phyloP scores from a whole-genome alignment of 2,329 filamentous ascomycete genomes.

The Fusarium avenaceum region DNA sequence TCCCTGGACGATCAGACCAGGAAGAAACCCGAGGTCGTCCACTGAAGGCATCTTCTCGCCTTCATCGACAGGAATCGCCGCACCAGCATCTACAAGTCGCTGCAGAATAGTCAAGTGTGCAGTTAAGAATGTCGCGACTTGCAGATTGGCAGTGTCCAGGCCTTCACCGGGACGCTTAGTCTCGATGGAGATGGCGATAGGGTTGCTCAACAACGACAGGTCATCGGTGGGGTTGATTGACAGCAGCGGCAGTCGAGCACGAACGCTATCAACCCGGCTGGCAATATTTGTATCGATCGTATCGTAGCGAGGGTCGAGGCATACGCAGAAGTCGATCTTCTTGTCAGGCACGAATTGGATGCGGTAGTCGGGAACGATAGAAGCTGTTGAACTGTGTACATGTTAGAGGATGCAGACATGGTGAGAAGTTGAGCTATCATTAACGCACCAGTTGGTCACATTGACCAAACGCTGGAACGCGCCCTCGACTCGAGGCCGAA shows the following conservation, averaged over 20 bases:
- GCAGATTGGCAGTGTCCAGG: slow-evolving; percentile 1
- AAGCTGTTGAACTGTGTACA: background rate
- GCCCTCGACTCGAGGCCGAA: background rate
- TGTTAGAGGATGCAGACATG: background rate
- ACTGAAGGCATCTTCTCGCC: background rate
- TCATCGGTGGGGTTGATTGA: slow-evolving; percentile 12
- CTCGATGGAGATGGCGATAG: slow-evolving; percentile 27
- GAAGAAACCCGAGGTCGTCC: slow-evolving; percentile 8
- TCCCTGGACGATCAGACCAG: slow-evolving; percentile 22
- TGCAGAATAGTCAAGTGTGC: background rate
- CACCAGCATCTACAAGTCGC: slow-evolving; percentile 1
- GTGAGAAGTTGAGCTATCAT: fast-evolving
- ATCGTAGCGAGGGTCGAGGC: background rate
- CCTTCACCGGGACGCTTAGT: slow-evolving; percentile 18
- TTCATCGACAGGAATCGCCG: background rate
- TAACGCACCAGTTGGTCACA: background rate
- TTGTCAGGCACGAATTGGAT: background rate
- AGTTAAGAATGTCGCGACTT: slow-evolving; percentile 10
- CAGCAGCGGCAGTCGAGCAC: background rate
- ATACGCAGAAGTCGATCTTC: slow-evolving; percentile 33
- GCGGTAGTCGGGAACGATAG: slow-evolving; percentile 2
- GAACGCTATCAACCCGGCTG: background rate
- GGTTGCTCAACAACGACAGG: background rate
- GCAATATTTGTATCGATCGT: background rate
- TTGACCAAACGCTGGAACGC: background rate